Evolutionary conservation across 1,139 yeast species (phyloP).

Genomic region (Geotrichum bryndzae): DNA sequence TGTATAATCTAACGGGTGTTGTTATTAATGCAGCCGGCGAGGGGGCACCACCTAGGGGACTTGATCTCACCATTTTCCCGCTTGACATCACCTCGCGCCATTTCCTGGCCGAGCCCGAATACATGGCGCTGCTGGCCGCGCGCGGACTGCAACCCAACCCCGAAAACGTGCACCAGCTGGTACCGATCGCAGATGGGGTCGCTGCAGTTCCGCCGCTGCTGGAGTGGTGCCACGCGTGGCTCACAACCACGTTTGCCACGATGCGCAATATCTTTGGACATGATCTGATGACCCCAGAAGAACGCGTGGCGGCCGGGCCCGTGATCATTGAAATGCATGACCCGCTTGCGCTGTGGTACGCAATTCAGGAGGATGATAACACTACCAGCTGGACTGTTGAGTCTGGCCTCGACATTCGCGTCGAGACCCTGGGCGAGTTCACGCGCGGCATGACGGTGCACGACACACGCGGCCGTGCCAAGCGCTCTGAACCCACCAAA

Average conservation of each 20-base stretch:
- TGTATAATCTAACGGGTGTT: conserved; percentile 35
- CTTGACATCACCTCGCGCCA: conserved; percentile 38
- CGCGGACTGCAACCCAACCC: conserved; percentile 4
- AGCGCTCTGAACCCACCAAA: conserved; percentile 19
- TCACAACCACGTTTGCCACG: conserved; percentile 32
- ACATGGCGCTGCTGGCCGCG: conserved; percentile 21
- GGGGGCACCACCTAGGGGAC: conserved; percentile 24
- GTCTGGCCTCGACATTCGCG: conserved; percentile 34
- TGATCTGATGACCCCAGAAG: conserved; percentile 21
- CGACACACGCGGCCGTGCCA: conserved; percentile 35
- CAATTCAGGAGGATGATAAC: conserved; percentile 18
- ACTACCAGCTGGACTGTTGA: conserved; percentile 29
- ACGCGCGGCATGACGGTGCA: conserved; percentile 36
- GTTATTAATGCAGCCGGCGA: neutral
- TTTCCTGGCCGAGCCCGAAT: conserved; percentile 25
- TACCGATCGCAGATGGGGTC: neutral
- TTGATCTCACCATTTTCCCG: conserved; percentile 35
- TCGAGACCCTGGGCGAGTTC: conserved; percentile 39
- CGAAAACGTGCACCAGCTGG: neutral
- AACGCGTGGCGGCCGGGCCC: conserved; percentile 7
- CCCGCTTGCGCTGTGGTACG: conserved; percentile 39
- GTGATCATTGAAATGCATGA: conserved; percentile 35
- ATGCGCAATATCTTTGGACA: conserved; percentile 23
- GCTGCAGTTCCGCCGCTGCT: conserved; percentile 1
- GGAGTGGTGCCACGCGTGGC: conserved; percentile 28